phyloP scores from a whole-genome alignment of 2,329 filamentous ascomycete species.

The Sordariomycetes sp. region DNA sequence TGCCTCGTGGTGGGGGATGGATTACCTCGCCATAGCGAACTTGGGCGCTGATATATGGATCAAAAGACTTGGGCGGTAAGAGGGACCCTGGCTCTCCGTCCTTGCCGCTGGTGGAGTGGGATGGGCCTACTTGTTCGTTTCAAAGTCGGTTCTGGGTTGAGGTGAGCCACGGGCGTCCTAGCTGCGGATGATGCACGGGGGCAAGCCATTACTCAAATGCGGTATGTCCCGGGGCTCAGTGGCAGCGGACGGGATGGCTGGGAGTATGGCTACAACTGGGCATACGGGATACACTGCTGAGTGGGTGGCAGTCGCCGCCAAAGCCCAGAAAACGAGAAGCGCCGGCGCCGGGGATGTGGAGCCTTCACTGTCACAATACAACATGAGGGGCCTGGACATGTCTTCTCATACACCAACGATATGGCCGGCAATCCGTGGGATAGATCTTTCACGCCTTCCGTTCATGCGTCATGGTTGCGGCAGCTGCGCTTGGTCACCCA shows the following conservation, averaged over 20 bases:
- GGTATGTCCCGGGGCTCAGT: background rate
- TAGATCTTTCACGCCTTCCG: background rate
- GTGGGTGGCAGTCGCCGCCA: background rate
- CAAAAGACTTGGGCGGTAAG: background rate
- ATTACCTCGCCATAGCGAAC: background rate
- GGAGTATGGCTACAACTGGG: constrained; percentile 1
- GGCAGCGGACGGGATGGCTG: background rate
- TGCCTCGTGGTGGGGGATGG: background rate
- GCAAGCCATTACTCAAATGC: background rate
- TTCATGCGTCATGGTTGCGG: background rate
- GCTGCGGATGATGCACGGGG: background rate
- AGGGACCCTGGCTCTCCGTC: background rate
- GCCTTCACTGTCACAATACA: constrained; percentile 1
- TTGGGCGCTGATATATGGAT: background rate
- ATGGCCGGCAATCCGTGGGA: background rate
- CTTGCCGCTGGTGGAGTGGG: background rate
- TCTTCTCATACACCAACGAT: constrained; percentile 1
- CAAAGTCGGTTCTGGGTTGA: background rate
- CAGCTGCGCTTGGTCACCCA: background rate
- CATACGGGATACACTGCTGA: background rate
- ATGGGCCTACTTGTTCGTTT: background rate
- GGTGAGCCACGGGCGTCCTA: background rate
- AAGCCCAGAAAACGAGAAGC: background rate
- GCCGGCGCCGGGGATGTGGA: constrained; percentile 1
- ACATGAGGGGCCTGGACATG: background rate